Evolutionary conservation across 306 rosid species (phyloP), one percentile per base, ranked within the genome.

Genomic region (Begonia masoniana): DNA sequence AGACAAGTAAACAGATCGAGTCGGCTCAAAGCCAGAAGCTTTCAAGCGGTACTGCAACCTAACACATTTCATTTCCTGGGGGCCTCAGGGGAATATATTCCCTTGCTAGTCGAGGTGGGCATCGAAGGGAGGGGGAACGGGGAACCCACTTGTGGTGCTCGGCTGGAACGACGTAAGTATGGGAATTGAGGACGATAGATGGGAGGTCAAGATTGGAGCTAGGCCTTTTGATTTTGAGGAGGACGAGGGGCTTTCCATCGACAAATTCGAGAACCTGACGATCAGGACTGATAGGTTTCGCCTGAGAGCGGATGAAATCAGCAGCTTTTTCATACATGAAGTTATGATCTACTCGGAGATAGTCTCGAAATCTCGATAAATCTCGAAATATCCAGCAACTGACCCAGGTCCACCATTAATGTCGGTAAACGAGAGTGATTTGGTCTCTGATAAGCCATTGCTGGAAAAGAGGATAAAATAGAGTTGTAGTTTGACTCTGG

Each of bases 21-120:
- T 49, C 9, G 99, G 99, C 12, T 43, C 45, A 49, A 81, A 91
- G 42, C 69, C 72, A 41, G 68, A 57, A 12, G 71, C 71, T 70
- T 73, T 75, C 46, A 91, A 71, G 14, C 65, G 67, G 67, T 91
- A 85, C 71, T 85, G 97, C 81, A 85, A 57, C 2, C 96, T 83
- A 12, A 91, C 91, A 68, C 97, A 91, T 79, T 91, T 89, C 94
- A 83, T 89, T 45, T 85, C 96, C 70, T 91, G 96, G 3, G 97
- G 78, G 15, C 96, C 96, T 64, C 97, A 60, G 15, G 96, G 94
- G 51, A 62, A 78, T 9, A 85, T 60, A 43, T 65, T 60, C 0
- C 94, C 92, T 0, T 16, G 1, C 4, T 70, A 23, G 31, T 85
- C 96, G 12, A 91, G 15, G 57, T 78, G 78, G 42, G 94, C 96